These are phyloP conservation scores for Triangularia verruculosa DNA, from an alignment of 2,329 filamentous ascomycete genomes.

Conservation along the genomic window DNA sequence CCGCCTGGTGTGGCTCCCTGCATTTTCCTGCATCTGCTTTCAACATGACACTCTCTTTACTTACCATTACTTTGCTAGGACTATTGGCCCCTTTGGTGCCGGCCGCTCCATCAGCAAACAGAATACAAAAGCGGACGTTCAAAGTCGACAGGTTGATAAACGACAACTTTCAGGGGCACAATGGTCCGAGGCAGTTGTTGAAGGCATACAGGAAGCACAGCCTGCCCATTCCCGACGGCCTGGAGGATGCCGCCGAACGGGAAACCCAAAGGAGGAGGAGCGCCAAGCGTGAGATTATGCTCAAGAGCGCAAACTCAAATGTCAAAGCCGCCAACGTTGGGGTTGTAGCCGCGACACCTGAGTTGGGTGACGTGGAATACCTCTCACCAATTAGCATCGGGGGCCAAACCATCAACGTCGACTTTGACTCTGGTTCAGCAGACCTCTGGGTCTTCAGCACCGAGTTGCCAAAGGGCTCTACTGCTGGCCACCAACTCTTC, in stretches of 20 bases:
- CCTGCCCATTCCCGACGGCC: slow-evolving; percentile 46
- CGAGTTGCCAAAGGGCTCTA: slow-evolving; percentile 44
- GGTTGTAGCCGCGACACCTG: slow-evolving; percentile 61
- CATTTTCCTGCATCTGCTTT: slow-evolving; percentile 5
- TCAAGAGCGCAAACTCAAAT: neutral
- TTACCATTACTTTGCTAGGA: slow-evolving; percentile 39
- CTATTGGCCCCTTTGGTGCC: slow-evolving; percentile 47
- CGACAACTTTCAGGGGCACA: slow-evolving; percentile 48
- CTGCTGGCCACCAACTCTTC: slow-evolving; percentile 47
- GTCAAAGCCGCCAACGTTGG: slow-evolving; percentile 42
- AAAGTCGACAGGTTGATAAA: slow-evolving; percentile 58
- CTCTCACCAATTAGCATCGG: slow-evolving; percentile 68
- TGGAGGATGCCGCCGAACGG: slow-evolving; percentile 36
- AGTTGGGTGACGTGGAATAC: slow-evolving; percentile 66
- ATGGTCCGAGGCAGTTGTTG: slow-evolving; percentile 60
- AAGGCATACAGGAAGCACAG: slow-evolving; percentile 69
- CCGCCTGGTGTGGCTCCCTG: slow-evolving; percentile 17
- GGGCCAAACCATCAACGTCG: slow-evolving; percentile 64
- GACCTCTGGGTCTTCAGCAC: slow-evolving; percentile 74
- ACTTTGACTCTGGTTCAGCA: slow-evolving; percentile 74
- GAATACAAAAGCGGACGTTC: slow-evolving; percentile 56
- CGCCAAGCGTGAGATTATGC: slow-evolving; percentile 17
- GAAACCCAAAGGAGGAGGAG: slow-evolving; percentile 13
- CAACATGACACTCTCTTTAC: slow-evolving; percentile 17
- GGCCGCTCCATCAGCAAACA: slow-evolving; percentile 38